These are phyloP conservation scores for Colletotrichum plurivorum DNA, from an alignment of 2,329 filamentous ascomycete genomes.

Conservation along the genomic window DNA sequence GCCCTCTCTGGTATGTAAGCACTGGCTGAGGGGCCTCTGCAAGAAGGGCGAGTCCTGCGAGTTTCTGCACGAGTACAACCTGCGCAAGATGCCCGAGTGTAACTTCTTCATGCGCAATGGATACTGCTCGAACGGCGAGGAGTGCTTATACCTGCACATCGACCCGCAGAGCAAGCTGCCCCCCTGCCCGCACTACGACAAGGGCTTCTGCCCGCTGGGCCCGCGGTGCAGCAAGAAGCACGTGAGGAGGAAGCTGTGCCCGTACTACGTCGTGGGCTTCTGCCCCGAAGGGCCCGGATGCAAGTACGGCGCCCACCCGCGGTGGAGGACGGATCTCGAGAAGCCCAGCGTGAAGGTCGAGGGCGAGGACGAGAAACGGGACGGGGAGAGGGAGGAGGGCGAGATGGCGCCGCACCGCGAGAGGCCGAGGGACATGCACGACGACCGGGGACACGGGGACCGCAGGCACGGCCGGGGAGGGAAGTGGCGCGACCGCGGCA, in stretches of 20 bases:
- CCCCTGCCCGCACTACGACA: slow-evolving; percentile 91
- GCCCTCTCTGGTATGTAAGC: slow-evolving; percentile 94
- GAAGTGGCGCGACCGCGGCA: slow-evolving; percentile 50
- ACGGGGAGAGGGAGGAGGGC: slow-evolving; percentile 66
- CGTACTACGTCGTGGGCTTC: slow-evolving; percentile 92
- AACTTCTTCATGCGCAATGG: slow-evolving; percentile 95
- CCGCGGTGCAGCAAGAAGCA: slow-evolving; percentile 91
- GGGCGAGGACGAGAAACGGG: slow-evolving; percentile 71
- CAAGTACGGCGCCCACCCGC: slow-evolving; percentile 84
- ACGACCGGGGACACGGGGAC: slow-evolving; percentile 53
- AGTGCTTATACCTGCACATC: slow-evolving; percentile 94
- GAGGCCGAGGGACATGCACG: slow-evolving; percentile 53
- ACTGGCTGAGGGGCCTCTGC: slow-evolving; percentile 96
- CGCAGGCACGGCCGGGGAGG: slow-evolving; percentile 45
- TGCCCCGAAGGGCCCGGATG: slow-evolving; percentile 87
- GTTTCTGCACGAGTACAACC: slow-evolving; percentile 98
- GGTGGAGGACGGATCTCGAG: slow-evolving; percentile 83
- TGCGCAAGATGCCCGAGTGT: slow-evolving; percentile 98
- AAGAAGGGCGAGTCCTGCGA: slow-evolving; percentile 98
- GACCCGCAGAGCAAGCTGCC: slow-evolving; percentile 85
- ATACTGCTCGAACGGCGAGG: slow-evolving; percentile 96
- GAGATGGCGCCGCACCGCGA: slow-evolving; percentile 47
- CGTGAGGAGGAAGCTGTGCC: slow-evolving; percentile 84
- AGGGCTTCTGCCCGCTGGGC: slow-evolving; percentile 93
- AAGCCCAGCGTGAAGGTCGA: slow-evolving; percentile 80